phyloP scores from a whole-genome alignment of 192 early-diverging fungal species.

The Coemansia asiatica region DNA sequence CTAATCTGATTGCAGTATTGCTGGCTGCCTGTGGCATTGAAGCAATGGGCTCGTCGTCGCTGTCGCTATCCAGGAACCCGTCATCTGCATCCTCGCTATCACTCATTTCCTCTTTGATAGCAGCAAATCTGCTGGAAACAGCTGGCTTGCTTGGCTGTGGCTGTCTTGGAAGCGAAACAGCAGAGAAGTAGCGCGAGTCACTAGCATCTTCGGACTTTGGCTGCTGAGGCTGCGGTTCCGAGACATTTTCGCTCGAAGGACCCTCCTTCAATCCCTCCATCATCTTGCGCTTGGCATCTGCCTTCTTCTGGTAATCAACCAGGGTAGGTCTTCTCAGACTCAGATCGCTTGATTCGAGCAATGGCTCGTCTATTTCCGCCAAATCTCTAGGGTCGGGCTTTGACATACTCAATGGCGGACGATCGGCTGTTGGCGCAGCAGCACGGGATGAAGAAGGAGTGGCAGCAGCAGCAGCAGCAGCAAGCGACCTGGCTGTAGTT shows the following conservation, averaged over 20 bases:
- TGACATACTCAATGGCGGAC: background rate
- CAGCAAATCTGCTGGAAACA: background rate
- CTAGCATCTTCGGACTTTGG: background rate
- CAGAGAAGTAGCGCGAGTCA: slow-evolving; percentile 25
- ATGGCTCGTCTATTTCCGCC: slow-evolving; percentile 4
- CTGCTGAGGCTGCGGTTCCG: background rate
- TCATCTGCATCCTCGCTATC: slow-evolving; percentile 4
- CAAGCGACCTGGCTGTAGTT: background rate
- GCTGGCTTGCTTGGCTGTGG: slow-evolving; percentile 11
- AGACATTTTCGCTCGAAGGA: background rate
- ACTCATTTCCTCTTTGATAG: background rate
- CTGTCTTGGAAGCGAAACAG: slow-evolving; percentile 10
- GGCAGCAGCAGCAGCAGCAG: background rate
- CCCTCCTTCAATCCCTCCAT: background rate
- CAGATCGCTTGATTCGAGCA: slow-evolving; percentile 15
- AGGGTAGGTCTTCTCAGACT: slow-evolving; percentile 1
- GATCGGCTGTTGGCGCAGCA: background rate
- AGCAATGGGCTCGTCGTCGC: slow-evolving; percentile 16
- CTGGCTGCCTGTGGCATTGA: background rate
- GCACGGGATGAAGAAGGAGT: background rate
- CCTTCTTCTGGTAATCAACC: slow-evolving; percentile 21
- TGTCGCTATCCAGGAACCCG: slow-evolving; percentile 39
- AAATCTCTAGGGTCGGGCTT: background rate
- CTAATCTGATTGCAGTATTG: no score
- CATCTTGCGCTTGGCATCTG: slow-evolving; percentile 27